Percentiles rank a stretch among this genome's conserved stretches.
Evolutionary conservation across 2,329 filamentous ascomycete species (phyloP).

Genomic region (Neofusicoccum parvum): DNA sequence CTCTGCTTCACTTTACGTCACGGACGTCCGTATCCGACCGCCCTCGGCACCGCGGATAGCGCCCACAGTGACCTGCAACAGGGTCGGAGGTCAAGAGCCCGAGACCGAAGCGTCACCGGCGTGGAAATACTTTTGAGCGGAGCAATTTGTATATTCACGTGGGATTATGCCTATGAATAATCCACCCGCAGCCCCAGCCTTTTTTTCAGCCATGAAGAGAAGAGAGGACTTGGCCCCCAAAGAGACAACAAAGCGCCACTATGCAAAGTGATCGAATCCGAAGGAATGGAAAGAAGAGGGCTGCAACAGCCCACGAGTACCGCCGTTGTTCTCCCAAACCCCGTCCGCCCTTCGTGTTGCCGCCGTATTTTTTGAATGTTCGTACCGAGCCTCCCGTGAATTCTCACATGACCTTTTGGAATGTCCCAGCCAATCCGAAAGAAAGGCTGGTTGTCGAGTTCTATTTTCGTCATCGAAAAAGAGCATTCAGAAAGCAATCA

Average conservation of each 20-base stretch:
- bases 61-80: not conserved
- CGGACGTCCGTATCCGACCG: no score
- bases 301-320: not conserved
- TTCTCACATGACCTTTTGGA: conserved; percentile 6
- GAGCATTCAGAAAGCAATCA: conserved; percentile 19
- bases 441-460: conserved; percentile 14
- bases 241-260: conserved; percentile 9
- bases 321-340: not conserved
- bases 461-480: conserved; percentile 19
- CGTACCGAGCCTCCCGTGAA: conserved; percentile 5
- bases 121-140: conserved; percentile 5
- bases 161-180: conserved; percentile 11
- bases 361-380: conserved; percentile 8
- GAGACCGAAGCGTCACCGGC: not conserved
- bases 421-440: conserved; percentile 12
- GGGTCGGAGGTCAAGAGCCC: not conserved
- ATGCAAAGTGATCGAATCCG: conserved; percentile 7
- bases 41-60: not conserved
- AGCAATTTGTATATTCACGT: conserved; percentile 21
- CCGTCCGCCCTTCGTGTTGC: conserved; percentile 4
- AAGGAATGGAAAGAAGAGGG: not conserved
- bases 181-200: conserved; percentile 7
- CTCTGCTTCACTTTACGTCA: not conserved
- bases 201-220: conserved; percentile 17
- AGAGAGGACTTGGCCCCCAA: conserved; percentile 11